These are phyloP conservation scores for Leptographium galeiforme DNA, from an alignment of 2,329 filamentous ascomycete species.

Conservation along the genomic window DNA sequence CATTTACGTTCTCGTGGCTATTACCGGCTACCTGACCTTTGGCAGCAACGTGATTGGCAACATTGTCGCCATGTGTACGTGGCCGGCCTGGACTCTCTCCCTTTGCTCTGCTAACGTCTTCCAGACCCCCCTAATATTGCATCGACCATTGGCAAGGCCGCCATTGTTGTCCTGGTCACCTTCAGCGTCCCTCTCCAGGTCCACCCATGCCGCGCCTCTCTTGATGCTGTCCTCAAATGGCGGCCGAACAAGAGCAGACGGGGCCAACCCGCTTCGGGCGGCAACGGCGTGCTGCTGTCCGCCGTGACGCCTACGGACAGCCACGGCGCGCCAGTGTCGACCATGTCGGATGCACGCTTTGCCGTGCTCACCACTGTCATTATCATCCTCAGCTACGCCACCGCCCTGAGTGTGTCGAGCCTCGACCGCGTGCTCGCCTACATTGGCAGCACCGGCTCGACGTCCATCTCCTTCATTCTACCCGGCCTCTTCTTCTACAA, in stretches of 20 bases:
- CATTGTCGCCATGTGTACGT: slow-evolving; percentile 82
- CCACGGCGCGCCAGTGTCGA: slow-evolving; percentile 39
- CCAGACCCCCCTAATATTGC: slow-evolving; percentile 58
- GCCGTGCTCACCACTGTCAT: slow-evolving; percentile 79
- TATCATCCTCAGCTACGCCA: slow-evolving; percentile 71
- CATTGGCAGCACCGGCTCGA: slow-evolving; percentile 87
- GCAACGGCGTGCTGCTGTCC: slow-evolving; percentile 29
- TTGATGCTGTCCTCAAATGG: slow-evolving; percentile 56
- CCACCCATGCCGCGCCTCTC: slow-evolving; percentile 87
- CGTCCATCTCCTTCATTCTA: slow-evolving; percentile 91
- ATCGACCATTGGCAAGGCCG: slow-evolving; percentile 85
- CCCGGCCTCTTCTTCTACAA: slow-evolving; percentile 98
- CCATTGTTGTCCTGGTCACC: slow-evolving; percentile 90
- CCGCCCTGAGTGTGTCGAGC: slow-evolving; percentile 80
- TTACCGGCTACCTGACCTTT: slow-evolving; percentile 93
- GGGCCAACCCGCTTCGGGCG: slow-evolving; percentile 19
- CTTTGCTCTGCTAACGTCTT: background rate
- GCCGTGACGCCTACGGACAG: slow-evolving; percentile 24
- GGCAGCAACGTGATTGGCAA: slow-evolving; percentile 82
- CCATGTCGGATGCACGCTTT: slow-evolving; percentile 79
- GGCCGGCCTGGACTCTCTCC: background rate
- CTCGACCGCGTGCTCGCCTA: slow-evolving; percentile 88
- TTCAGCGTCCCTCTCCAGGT: slow-evolving; percentile 94
- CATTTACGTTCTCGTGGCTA: slow-evolving; percentile 81
- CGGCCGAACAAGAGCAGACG: slow-evolving; percentile 34